Conservation (phyloP, 2,329 filamentous ascomycete species). For the Truncatella angustata region DNA sequence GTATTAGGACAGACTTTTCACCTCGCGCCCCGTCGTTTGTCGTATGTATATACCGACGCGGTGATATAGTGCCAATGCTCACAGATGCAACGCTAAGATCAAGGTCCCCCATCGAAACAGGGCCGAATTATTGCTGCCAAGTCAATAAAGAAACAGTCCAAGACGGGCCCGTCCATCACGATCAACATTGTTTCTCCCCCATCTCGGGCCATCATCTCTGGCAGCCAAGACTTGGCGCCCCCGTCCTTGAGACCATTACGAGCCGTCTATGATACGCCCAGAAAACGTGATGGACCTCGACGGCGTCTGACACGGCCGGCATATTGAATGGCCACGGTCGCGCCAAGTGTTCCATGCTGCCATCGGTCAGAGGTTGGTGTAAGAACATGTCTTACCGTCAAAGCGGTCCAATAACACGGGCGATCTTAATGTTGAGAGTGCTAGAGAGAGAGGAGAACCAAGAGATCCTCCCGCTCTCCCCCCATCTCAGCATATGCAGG, state of each 20-base stretch:
- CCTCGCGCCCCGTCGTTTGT: too few relatives aligned
- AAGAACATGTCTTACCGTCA: too few relatives aligned
- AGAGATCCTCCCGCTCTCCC: not conserved
- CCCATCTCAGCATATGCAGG: not conserved
- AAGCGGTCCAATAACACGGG: not conserved
- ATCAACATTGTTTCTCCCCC: constrained; percentile 3
- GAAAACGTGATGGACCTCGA: not conserved
- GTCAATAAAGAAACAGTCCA: not conserved
- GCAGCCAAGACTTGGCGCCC: constrained; percentile 1
- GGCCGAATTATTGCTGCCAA: not conserved
- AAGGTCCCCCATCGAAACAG: not conserved
- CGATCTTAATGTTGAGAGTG: constrained; percentile 5
- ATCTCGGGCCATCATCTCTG: too few relatives aligned
- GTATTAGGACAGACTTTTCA: too few relatives aligned
- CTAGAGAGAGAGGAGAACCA: not conserved
- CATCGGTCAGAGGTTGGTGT: not conserved
- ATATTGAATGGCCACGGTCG: not conserved
- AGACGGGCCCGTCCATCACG: not conserved
- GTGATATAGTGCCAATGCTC: too few relatives aligned
- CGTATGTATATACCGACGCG: not conserved
- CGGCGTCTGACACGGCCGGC: not conserved
- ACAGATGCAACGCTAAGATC: too few relatives aligned
- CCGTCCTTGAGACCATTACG: not conserved
- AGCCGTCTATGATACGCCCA: not conserved
- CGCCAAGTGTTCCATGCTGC: not conserved